Evolutionary conservation across 169 alveolate species (phyloP).

Genomic region (Theileria parva): DNA sequence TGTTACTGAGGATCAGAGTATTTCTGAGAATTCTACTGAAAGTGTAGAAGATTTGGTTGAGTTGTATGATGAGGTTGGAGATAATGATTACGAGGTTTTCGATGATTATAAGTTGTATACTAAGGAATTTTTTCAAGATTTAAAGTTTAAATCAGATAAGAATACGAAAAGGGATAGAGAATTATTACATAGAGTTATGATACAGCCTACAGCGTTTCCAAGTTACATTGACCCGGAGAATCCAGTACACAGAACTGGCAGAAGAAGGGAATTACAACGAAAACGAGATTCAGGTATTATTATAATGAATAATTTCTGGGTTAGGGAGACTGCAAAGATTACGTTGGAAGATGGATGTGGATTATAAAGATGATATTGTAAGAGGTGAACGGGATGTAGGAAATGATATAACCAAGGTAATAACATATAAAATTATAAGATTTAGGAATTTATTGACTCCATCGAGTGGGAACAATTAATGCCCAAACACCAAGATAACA

Average conservation of each 20-base stretch:
- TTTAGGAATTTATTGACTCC: conserved; percentile 69
- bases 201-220: conserved; percentile 66
- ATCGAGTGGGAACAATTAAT: conserved; percentile 76
- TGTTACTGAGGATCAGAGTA: not conserved
- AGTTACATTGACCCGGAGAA: conserved; percentile 73
- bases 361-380: conserved; percentile 72
- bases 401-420: conserved; percentile 54
- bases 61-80: conserved; percentile 63
- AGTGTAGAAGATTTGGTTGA: conserved; percentile 29
- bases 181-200: conserved; percentile 42
- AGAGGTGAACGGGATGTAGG: conserved; percentile 77
- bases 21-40: not conserved
- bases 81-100: conserved; percentile 31
- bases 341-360: conserved; percentile 73
- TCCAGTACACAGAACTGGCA: conserved; percentile 75
- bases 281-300: conserved; percentile 67
- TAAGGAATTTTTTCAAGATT: conserved; percentile 42
- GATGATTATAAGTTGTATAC: conserved; percentile 16
- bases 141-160: conserved; percentile 4
- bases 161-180: conserved; percentile 36
- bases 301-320: not conserved
- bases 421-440: conserved; percentile 20
- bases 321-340: conserved; percentile 63
- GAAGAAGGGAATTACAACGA: conserved; percentile 74
- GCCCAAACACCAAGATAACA: conserved; percentile 67